Evolutionary conservation across 768 basidiomycete species (phyloP).

Genomic region (Pleurotus djamor): DNA sequence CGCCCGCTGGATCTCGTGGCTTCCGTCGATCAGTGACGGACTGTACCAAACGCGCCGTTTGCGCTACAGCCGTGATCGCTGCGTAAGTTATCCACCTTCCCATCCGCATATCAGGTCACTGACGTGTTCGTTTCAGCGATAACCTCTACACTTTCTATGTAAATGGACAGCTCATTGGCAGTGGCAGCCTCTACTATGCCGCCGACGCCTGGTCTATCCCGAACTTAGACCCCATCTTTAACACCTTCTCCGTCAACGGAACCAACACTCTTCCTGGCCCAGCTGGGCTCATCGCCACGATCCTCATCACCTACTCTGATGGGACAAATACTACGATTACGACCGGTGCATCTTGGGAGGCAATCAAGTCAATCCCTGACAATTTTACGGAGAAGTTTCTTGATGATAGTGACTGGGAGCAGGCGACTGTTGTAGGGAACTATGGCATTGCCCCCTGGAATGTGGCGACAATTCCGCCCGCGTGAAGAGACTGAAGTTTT

Average conservation of each 20-base stretch:
- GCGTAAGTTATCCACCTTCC: not conserved
- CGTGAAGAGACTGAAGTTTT: not conserved
- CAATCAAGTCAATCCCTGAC: not conserved
- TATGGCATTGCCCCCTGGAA: not conserved
- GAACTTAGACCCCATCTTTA: not conserved
- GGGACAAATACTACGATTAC: not conserved
- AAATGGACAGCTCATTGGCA: slow-evolving; percentile 11
- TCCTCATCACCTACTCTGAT: not conserved
- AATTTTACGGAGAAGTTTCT: too few species aligned
- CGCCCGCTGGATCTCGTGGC: not conserved
- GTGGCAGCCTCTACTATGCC: not conserved
- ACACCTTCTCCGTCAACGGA: not conserved
- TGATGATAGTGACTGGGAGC: not conserved
- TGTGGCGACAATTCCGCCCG: not conserved
- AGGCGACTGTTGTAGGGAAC: not conserved
- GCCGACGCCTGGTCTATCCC: not conserved
- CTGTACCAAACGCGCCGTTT: slow-evolving; percentile 1
- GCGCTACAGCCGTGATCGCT: not conserved
- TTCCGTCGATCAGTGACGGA: not conserved
- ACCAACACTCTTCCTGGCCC: not conserved
- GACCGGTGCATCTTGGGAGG: not conserved
- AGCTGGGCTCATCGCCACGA: not conserved
- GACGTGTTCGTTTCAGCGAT: slow-evolving; percentile 12
- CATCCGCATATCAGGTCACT: not conserved
- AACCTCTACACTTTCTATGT: slow-evolving; percentile 28